phyloP scores from a whole-genome alignment of 2,329 filamentous ascomycete species.

The Cladosporium velox region DNA sequence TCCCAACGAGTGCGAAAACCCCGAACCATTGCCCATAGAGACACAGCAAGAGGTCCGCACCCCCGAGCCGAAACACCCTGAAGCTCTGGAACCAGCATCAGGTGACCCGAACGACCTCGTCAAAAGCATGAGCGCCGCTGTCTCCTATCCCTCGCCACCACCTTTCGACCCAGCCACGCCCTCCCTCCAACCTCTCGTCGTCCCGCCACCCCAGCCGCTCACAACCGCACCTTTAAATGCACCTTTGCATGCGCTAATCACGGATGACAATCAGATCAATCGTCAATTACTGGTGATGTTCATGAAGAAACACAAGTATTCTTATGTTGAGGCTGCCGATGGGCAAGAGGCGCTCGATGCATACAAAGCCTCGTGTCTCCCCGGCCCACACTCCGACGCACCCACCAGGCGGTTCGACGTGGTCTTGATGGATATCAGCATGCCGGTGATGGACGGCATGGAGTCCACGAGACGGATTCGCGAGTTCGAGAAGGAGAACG shows the following conservation, averaged over 20 bases:
- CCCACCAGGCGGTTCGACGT: conserved; percentile 39
- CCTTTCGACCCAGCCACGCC: conserved; percentile 27
- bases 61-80: neutral
- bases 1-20: neutral
- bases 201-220: neutral
- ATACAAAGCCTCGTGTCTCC: conserved; percentile 39
- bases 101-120: conserved; percentile 13
- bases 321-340: conserved; percentile 41
- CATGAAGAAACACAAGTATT: conserved; percentile 17
- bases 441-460: conserved; percentile 33
- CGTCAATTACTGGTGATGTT: conserved; percentile 25
- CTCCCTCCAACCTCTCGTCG: conserved; percentile 18
- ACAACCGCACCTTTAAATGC: neutral
- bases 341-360: conserved; percentile 52
- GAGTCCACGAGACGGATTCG: conserved; percentile 29
- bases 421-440: conserved; percentile 47
- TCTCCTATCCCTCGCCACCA: conserved; percentile 25
- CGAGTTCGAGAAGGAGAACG: conserved; percentile 25
- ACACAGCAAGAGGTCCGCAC: neutral
- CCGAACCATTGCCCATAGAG: neutral
- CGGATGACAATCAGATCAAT: conserved; percentile 33
- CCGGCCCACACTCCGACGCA: neutral
- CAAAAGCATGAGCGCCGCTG: conserved; percentile 24
- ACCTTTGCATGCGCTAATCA: conserved; percentile 25
- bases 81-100: neutral